These are phyloP conservation scores for Neofusicoccum umdonicola DNA, from an alignment of 2,329 filamentous ascomycete genomes.

Conservation along the genomic window DNA sequence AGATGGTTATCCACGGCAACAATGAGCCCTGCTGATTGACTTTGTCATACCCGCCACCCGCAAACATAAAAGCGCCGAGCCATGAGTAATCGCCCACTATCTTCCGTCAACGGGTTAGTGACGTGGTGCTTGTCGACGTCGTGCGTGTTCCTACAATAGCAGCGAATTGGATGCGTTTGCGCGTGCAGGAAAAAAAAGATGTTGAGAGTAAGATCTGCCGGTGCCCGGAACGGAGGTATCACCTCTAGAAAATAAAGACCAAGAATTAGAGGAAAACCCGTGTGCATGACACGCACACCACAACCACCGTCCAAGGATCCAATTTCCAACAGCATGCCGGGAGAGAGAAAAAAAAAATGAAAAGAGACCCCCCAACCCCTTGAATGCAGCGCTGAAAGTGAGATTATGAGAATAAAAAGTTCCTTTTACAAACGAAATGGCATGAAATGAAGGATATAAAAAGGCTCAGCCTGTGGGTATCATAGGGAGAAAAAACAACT, in stretches of 20 bases:
- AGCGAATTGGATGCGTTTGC: neutral
- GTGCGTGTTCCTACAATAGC: no score
- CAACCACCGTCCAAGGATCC: neutral
- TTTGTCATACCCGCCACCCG: neutral
- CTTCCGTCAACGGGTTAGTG: neutral
- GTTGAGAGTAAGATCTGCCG: neutral
- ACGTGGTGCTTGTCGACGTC: no score
- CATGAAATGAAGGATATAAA: neutral
- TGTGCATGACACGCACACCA: neutral
- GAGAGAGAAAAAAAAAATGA: no score
- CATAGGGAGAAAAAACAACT: constrained; percentile 5
- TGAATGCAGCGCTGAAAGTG: neutral
- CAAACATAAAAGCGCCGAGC: neutral
- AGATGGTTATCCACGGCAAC: neutral
- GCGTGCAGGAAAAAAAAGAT: neutral
- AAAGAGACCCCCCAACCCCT: neutral
- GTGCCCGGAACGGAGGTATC: neutral
- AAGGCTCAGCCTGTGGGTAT: constrained; percentile 13
- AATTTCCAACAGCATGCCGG: neutral
- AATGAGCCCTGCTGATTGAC: neutral
- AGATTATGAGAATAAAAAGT: neutral
- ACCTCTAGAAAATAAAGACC: neutral
- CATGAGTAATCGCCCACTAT: neutral
- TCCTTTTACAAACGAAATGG: neutral
- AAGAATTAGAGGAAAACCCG: neutral